These are phyloP conservation scores for Fusarium redolens DNA, from an alignment of 2,329 filamentous ascomycete species.

Conservation along the genomic window DNA sequence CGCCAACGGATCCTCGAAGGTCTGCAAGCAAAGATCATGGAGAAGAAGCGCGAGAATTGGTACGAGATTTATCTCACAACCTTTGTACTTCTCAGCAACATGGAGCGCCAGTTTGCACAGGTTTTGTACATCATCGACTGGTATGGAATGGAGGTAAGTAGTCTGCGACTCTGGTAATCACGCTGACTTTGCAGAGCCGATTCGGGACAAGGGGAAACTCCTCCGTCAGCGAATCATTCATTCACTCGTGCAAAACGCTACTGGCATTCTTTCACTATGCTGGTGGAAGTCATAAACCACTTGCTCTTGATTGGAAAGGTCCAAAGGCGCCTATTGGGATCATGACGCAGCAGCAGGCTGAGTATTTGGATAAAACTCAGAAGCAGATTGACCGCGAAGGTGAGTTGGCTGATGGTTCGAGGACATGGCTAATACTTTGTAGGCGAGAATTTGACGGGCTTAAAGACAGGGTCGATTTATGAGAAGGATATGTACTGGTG, in stretches of 20 bases:
- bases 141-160: not conserved
- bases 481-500: not conserved
- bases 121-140: not conserved
- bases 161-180: too few relatives aligned
- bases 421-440: too few relatives aligned
- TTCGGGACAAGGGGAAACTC: not conserved
- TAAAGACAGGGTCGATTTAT: not conserved
- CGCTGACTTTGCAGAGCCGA: not conserved
- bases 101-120: not conserved
- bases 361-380: not conserved
- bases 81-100: not conserved
- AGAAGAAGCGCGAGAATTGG: not conserved
- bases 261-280: not conserved
- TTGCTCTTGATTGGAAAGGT: rapidly evolving
- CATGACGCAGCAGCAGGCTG: not conserved
- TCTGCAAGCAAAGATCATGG: not conserved
- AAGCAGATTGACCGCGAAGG: not conserved
- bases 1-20: not conserved
- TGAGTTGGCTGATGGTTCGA: too few relatives aligned
- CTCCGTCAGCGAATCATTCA: not conserved
- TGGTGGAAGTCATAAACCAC: not conserved
- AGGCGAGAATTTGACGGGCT: rapidly evolving
- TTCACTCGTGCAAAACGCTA: not conserved
- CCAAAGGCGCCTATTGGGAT: not conserved
- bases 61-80: not conserved